Conservation (phyloP, 352 stramenopile species). For the Saprolegnia diclina region DNA sequence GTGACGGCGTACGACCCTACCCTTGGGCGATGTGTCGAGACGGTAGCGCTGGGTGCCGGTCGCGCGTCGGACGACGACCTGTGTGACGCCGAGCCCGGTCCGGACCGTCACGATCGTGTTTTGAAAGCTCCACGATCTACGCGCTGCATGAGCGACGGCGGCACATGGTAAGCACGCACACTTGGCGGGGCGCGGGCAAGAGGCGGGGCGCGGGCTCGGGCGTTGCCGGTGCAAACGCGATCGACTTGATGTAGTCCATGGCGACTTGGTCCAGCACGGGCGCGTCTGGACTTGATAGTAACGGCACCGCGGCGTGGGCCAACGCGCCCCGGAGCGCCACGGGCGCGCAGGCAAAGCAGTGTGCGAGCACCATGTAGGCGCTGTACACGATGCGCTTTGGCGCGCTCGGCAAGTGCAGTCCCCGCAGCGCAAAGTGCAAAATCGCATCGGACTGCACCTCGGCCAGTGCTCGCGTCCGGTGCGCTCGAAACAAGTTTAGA, state of each 20-base stretch:
- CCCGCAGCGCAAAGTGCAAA: background rate
- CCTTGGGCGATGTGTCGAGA: conserved; percentile 25
- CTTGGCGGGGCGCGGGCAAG: background rate
- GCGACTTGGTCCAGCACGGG: conserved; percentile 53
- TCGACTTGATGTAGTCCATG: conserved; percentile 70
- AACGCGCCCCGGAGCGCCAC: conserved; percentile 41
- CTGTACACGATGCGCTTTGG: conserved; percentile 51
- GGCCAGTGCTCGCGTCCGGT: background rate
- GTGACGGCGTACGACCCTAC: background rate
- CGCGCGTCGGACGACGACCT: conserved; percentile 45
- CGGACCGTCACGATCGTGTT: conserved; percentile 50
- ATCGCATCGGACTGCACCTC: background rate
- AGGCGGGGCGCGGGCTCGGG: background rate
- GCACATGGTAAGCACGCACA: background rate
- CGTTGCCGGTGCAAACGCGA: conserved; percentile 36
- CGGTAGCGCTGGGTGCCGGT: conserved; percentile 51
- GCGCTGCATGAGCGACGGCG: background rate
- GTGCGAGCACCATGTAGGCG: conserved; percentile 57
- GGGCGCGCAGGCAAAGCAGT: conserved; percentile 49
- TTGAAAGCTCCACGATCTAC: conserved; percentile 47
- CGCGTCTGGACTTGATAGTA: conserved; percentile 41
- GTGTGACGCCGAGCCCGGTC: conserved; percentile 28
- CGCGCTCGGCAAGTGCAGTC: conserved; percentile 30
- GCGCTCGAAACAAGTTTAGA: conserved; percentile 37
- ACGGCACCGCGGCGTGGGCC: conserved; percentile 44